phyloP scores from a whole-genome alignment of 139 green algal species.

The Chlamydomonas schloesseri region DNA sequence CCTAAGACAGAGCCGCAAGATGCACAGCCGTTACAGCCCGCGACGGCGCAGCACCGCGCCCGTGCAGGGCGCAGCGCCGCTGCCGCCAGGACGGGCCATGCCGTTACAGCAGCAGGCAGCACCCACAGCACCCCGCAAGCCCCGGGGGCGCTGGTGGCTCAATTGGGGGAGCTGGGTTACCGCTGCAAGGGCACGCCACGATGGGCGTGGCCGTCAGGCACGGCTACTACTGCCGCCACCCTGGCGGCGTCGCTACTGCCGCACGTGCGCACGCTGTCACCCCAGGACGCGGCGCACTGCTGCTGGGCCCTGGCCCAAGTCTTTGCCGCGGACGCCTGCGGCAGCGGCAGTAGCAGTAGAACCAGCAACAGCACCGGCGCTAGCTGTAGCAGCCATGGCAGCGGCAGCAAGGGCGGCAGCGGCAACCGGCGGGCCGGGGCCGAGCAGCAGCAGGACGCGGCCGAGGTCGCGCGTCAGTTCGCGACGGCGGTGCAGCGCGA shows the following conservation, averaged over 20 bases:
- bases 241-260: neutral
- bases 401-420: neutral
- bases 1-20: no score
- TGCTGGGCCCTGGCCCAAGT: constrained; percentile 24
- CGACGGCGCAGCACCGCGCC: no score
- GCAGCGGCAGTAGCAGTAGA: neutral
- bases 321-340: no score
- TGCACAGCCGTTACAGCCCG: no score
- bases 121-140: no score
- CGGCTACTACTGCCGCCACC: no score
- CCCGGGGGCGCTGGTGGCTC: neutral
- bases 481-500: neutral
- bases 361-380: neutral
- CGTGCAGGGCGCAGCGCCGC: no score
- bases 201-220: neutral
- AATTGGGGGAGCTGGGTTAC: neutral
- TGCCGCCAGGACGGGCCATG: no score
- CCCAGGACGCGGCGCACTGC: neutral
- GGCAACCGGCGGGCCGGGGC: no score
- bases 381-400: neutral
- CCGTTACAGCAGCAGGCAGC: no score
- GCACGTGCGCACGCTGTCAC: neutral
- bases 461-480: neutral
- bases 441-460: no score
- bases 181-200: neutral